Base-by-base conservation (phyloP, 2,329 filamentous ascomycete species). In the Colletotrichum limetticola region DNA sequence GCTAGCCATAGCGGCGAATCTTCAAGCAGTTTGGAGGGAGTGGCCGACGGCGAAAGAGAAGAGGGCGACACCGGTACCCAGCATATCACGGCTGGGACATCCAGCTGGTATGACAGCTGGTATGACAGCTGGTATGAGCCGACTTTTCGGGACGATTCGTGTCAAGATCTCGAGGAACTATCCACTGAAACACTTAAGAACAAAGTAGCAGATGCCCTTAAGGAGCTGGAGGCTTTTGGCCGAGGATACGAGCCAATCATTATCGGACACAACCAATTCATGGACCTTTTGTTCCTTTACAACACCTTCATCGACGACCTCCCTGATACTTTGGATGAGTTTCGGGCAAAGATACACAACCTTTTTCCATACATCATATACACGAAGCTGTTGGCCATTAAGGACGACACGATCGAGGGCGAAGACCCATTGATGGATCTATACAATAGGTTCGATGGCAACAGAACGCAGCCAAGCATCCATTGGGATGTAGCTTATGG, bases 261-360 rank as follows among this genome's bases (percentile, higher is more conserved):
- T 0, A 85, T 93, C 3, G 91, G 91, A 0, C 91, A 93, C 80
- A 93, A 93, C 76, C 84, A 90, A 71, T 89, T 93, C 74, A 86
- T 88, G 1, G 91, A 93, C 75, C 82, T 93, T 3, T 86, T 90
- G 46, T 92, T 92, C 76, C 80, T 93, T 46, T 91, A 92, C 78
- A 81, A 84, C n/a, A 87, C 86, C 1, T 93, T 93, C 78, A 83
- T 92, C 62, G 89, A 89, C 1, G 74, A 81, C 1, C 81, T 93
- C 2, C 91, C 91, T 0, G 80, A 83, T 2, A 87, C 82, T 0
- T 79, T 91, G 1, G 82, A 85, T 3, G 86, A 87, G 26, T 93
- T 93, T 59, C 82, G 85, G 52, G 72, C 79, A 6, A 24, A 24
- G 24, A 24, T 24, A 24, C 24, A 24, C 24, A 24, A 24, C 24